A percentile compares a stretch with the other conserved stretches of the same genome.
Conservation (phyloP, 2,329 filamentous ascomycete species). For the Phaeosphaeriaceae sp. region DNA sequence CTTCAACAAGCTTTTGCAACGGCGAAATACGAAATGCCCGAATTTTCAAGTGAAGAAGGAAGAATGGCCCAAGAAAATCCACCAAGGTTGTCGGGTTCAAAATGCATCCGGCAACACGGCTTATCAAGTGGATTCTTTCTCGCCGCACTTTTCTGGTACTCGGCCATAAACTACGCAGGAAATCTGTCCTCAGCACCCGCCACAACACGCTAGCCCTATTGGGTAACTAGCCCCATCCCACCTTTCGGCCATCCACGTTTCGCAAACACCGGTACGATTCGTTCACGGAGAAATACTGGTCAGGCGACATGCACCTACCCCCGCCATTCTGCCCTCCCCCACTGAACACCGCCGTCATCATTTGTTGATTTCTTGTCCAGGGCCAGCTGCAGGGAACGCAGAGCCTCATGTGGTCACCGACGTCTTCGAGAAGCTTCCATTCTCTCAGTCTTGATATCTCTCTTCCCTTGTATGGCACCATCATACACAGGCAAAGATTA, state of each 20-base stretch:
- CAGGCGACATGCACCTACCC: neutral
- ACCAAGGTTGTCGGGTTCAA: neutral
- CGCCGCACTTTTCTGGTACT: constrained; percentile 9
- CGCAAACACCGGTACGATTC: constrained; percentile 6
- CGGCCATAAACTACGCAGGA: constrained; percentile 18
- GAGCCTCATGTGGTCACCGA: neutral
- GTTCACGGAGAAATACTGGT: neutral
- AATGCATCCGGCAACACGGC: neutral
- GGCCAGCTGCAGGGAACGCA: constrained; percentile 3
- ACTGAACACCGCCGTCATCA: neutral
- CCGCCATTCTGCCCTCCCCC: neutral
- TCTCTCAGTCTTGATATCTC: too few relatives aligned
- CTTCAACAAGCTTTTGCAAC: too few relatives aligned
- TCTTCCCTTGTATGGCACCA: too few relatives aligned
- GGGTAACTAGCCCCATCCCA: neutral
- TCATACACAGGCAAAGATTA: too few relatives aligned
- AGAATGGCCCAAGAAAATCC: neutral
- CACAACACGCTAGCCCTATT: constrained; percentile 1
- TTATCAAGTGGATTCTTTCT: constrained; percentile 1
- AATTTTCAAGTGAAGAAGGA: neutral
- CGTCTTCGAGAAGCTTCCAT: neutral
- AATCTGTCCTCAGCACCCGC: constrained; percentile 29
- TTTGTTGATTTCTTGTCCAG: neutral
- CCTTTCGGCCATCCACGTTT: constrained; percentile 13
- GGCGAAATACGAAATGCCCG: too few relatives aligned